Evolutionary conservation across 1,284 basidiomycete genomes (phyloP), one percentile per base, ranked within the genome.

Genomic region (Moniliophthora roreri): DNA sequence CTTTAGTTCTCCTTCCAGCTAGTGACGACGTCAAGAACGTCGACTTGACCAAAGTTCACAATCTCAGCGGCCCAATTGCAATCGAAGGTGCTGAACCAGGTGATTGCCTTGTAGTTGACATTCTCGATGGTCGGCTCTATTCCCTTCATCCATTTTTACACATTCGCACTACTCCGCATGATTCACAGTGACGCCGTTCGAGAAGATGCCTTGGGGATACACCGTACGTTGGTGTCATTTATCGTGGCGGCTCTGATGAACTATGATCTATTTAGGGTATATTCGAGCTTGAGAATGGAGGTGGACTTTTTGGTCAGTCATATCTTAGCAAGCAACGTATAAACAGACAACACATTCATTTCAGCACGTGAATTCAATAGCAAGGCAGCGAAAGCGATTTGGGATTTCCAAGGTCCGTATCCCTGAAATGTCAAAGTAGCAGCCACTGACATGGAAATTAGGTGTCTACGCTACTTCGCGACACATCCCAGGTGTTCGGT

Each of bases 171-270:
- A 16, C 13, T 34, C 13, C 35, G 10, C n/a, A n/a, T n/a, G n/a
- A 37, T 42, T n/a, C 13, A 44, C 58, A 84, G 84, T 92, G 28
- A 74, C 70, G 16, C 84, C 88, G 2, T 90, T 89, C 63, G 84
- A 87, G 20, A 78, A 88, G 63, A 85, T 87, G 83, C 87, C 87
- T 0, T 92, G 89, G 89, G 89, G 89, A 0, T 91, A 89, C 64
- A 88, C 86, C 0, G 83, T 85, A 61, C 52, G 71, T 62, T 51
- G 42, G 56, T 52, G 35, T 4, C 28, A 8, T 15, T 28, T 32
- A 18, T 18, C 24, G n/a, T 28, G 24, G n/a, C 21, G 24, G n/a
- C 16, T 18, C 23, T 46, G 44, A 28, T 13, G 41, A 23, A 45
- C 42, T 10, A 18, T 46, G 53, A 10, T 1, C 45, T 36, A 40